Evolutionary conservation across 257 asterid species (phyloP).

Genomic region (Ballota nigra): DNA sequence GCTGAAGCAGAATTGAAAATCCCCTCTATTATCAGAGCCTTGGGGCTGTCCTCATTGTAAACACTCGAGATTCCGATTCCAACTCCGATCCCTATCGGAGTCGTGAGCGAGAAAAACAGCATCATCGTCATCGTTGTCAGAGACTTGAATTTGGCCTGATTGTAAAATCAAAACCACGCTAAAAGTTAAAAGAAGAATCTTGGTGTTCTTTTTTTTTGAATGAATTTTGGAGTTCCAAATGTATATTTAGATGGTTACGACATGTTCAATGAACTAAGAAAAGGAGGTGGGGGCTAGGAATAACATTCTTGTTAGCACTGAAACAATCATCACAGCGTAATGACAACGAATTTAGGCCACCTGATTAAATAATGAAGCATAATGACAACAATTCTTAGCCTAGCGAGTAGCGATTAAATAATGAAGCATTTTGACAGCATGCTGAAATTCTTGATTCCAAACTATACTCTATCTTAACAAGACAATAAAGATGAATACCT

Average conservation of each 20-base stretch:
- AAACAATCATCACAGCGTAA: neutral
- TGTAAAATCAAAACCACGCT: neutral
- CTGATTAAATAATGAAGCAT: neutral
- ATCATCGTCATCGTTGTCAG: constrained; percentile 47
- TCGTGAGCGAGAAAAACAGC: constrained; percentile 54
- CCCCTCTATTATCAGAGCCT: constrained; percentile 44
- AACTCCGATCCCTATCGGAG: constrained; percentile 53
- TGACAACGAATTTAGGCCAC: neutral
- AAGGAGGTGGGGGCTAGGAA: constrained; percentile 30
- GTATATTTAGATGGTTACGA: neutral
- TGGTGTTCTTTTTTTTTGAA: neutral
- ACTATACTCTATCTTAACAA: constrained; percentile 14
- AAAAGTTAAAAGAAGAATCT: neutral
- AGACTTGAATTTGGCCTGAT: constrained; percentile 54
- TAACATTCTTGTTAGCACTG: constrained; percentile 22
- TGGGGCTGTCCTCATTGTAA: constrained; percentile 44
- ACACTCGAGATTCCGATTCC: constrained; percentile 55
- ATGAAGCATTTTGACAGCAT: constrained; percentile 17
- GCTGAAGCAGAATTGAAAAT: constrained; percentile 53
- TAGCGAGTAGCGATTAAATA: neutral
- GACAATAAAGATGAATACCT: constrained; percentile 30
- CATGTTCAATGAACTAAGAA: neutral
- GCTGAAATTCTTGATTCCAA: neutral
- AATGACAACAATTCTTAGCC: neutral
- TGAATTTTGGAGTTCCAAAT: too few relatives aligned